Base-by-base conservation (phyloP, 306 rosid genomes). In the Quercus parvula region DNA sequence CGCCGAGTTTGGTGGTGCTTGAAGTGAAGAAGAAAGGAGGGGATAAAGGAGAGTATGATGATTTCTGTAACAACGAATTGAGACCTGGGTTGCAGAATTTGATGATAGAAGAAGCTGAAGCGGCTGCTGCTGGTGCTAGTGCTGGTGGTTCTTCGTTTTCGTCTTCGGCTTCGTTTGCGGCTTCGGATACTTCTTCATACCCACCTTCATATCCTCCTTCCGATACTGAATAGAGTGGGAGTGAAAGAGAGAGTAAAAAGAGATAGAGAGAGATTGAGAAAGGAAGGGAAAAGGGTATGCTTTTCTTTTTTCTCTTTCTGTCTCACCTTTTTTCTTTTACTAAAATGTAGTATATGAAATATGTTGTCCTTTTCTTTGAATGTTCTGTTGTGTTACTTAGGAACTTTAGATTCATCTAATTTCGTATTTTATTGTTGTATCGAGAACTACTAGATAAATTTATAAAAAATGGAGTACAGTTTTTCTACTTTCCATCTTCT, bases 11-110 rank as follows among this genome's bases (percentile, higher is more conserved):
- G 89, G 88, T 89, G 30, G 92, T 89, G n/a, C 87, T 89, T 61
- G 92, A 89, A 73, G 90, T 89, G 33, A 89, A 89, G 90, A 89
- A 83, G 78, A 89, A 89, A 75, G 90, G 80, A 83, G 92, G 92
- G 11, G 89, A 85, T 59, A 85, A 56, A 49, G 78, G 20, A 2
- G 92, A 89, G 81, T 89, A 89, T 67, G 87, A 89, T 5, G 73
- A 68, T 6, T 89, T 89, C 66, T 83, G 85, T 38, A 85, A 79
- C 71, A 52, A 76, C 28, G 89, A 89, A 66, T 83, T 89, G 92
- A 85, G 62, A 25, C 89, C 92, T 0, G 89, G 86, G 1, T 79
- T 89, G 87, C 83, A 82, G 73, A 85, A 77, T 63, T 87, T 89
- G 81, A 54, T 35, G 69, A 4, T 54, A 55, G 86, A 78, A 19